Conservation (phyloP, 2,329 filamentous ascomycete genomes). For the Alternaria viburni region DNA sequence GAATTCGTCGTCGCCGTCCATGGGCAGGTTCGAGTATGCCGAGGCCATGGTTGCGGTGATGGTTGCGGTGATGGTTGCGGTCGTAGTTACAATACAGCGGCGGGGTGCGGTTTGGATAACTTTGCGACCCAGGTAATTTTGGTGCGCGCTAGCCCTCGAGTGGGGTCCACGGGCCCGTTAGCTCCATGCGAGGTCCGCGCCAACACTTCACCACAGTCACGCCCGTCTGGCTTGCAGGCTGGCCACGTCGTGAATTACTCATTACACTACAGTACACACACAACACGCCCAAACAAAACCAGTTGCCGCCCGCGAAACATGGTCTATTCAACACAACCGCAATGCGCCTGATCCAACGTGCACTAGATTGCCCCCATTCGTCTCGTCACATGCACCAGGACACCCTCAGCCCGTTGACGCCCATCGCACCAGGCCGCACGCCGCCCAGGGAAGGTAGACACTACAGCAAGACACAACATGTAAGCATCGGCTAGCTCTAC, state of each 20-base stretch:
- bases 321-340: not conserved
- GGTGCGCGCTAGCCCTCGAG: conserved; percentile 12
- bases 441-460: conserved; percentile 44
- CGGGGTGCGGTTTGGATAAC: not conserved
- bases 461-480: conserved; percentile 35
- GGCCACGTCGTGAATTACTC: conserved; percentile 11
- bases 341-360: conserved; percentile 4
- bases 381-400: conserved; percentile 8
- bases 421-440: conserved; percentile 39
- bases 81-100: conserved; percentile 23
- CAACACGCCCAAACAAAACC: not conserved
- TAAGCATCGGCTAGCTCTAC: conserved; percentile 37
- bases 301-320: not conserved
- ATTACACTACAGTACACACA: conserved; percentile 16
- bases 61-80: conserved; percentile 14
- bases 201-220: not conserved
- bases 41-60: conserved; percentile 75
- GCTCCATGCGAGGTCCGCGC: conserved; percentile 10
- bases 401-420: conserved; percentile 35
- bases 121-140: conserved; percentile 9
- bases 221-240: not conserved
- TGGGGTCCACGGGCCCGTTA: conserved; percentile 15
- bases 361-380: conserved; percentile 2
- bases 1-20: conserved; percentile 81
- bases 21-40: conserved; percentile 86